Evolutionary conservation across 139 green algal species (phyloP).

Genomic region (Nannochloris sp.): DNA sequence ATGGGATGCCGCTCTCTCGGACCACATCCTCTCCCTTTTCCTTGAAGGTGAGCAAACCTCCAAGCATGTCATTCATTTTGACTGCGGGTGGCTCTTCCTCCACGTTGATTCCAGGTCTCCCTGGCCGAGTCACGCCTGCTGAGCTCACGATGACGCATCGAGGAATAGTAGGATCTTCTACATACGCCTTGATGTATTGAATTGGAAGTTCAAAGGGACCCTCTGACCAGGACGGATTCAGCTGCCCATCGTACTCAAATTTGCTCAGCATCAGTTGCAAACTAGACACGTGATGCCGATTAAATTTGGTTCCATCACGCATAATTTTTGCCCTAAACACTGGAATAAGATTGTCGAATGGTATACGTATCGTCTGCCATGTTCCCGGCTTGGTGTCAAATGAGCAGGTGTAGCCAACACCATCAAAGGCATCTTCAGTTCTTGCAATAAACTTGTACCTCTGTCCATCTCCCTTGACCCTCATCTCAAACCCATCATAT

Average conservation of each 20-base stretch:
- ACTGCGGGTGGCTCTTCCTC: conserved; percentile 64
- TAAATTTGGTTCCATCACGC: conserved; percentile 26
- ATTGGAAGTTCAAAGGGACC: conserved; percentile 76
- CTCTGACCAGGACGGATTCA: conserved; percentile 78
- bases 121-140: conserved; percentile 70
- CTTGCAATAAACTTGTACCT: conserved; percentile 25
- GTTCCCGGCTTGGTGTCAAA: conserved; percentile 65
- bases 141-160: conserved; percentile 53
- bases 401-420: conserved; percentile 61
- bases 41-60: conserved; percentile 88
- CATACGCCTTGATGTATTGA: conserved; percentile 48
- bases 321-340: conserved; percentile 70
- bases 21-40: conserved; percentile 72
- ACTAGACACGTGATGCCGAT: conserved; percentile 44
- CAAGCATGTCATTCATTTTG: conserved; percentile 78
- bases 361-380: conserved; percentile 70
- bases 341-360: conserved; percentile 72
- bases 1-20: conserved; percentile 60
- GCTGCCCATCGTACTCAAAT: conserved; percentile 85
- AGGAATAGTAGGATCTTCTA: conserved; percentile 19
- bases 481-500: conserved; percentile 64
- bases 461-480: conserved; percentile 58
- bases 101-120: conserved; percentile 61
- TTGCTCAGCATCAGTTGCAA: conserved; percentile 81
- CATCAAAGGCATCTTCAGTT: conserved; percentile 66